Evolutionary conservation across 2,329 filamentous ascomycete species (phyloP).

Genomic region (Aspergillus sp.): DNA sequence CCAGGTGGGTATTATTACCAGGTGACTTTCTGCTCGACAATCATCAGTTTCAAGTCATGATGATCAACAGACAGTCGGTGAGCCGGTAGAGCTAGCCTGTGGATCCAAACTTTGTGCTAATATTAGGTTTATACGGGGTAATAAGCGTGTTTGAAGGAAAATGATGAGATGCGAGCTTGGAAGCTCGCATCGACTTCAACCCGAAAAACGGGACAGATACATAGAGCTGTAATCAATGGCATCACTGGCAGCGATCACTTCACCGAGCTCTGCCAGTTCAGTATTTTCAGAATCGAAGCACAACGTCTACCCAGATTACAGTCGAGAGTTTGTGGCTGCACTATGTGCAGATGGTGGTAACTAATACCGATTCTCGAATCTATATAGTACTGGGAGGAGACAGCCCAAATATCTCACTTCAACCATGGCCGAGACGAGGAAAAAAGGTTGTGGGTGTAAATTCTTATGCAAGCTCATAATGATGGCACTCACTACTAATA

Average conservation of each 20-base stretch:
- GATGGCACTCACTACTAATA: no score
- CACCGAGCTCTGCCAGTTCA: not conserved
- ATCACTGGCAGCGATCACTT: not conserved
- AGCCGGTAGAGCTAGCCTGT: not conserved
- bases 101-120: not conserved
- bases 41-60: not conserved
- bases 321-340: not conserved
- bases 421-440: no score
- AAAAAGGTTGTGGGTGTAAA: no score
- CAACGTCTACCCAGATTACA: no score
- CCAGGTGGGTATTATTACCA: not conserved
- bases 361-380: no score
- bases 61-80: not conserved
- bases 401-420: no score
- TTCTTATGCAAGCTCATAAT: no score
- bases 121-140: not conserved
- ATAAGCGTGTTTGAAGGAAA: not conserved
- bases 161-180: not conserved
- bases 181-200: not conserved
- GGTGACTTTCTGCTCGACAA: not conserved
- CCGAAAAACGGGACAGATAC: not conserved
- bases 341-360: no score
- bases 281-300: not conserved
- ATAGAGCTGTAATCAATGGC: not conserved
- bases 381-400: no score